Conservation (phyloP, 2,329 filamentous ascomycete species). For the Aspergillus sp. region DNA sequence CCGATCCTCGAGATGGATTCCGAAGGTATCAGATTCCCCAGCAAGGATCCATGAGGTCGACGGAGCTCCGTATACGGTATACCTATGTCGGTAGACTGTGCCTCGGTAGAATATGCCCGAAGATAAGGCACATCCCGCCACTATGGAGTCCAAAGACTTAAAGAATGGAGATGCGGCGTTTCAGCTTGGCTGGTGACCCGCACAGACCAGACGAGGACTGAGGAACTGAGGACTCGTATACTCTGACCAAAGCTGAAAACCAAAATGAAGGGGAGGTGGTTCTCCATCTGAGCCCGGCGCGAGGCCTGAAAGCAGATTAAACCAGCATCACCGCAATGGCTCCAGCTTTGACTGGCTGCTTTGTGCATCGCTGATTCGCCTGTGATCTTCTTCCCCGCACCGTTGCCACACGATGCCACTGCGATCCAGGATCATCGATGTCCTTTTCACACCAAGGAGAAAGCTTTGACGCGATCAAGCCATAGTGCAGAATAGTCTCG, state of each 20-base stretch:
- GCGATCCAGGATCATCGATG: conserved; percentile 3
- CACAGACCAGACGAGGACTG: conserved; percentile 16
- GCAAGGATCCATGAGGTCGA: not conserved
- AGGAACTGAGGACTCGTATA: conserved; percentile 4
- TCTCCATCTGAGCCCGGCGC: conserved; percentile 15
- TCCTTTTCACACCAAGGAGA: not conserved
- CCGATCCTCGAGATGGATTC: not conserved
- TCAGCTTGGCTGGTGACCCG: conserved; percentile 18
- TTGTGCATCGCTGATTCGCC: conserved; percentile 20
- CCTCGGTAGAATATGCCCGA: not conserved
- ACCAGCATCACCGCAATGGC: not conserved
- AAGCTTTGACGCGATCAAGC: not conserved
- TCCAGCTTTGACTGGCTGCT: conserved; percentile 10
- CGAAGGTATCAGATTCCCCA: not conserved
- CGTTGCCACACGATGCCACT: conserved; percentile 14
- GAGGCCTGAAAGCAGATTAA: conserved; percentile 21
- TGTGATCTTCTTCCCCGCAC: conserved; percentile 26
- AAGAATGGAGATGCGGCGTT: conserved; percentile 13
- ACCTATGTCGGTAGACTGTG: not conserved
- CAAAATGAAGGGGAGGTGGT: not conserved
- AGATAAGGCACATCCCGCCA: not conserved
- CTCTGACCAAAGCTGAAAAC: conserved; percentile 11
- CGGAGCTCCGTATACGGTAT: not conserved
- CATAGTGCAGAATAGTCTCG: not conserved
- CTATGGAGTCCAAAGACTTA: too few relatives aligned